A percentile compares a stretch with the other conserved stretches of the same genome.
Conservation (phyloP, 805 yeast species). For the Ogataea nonfermentans region DNA sequence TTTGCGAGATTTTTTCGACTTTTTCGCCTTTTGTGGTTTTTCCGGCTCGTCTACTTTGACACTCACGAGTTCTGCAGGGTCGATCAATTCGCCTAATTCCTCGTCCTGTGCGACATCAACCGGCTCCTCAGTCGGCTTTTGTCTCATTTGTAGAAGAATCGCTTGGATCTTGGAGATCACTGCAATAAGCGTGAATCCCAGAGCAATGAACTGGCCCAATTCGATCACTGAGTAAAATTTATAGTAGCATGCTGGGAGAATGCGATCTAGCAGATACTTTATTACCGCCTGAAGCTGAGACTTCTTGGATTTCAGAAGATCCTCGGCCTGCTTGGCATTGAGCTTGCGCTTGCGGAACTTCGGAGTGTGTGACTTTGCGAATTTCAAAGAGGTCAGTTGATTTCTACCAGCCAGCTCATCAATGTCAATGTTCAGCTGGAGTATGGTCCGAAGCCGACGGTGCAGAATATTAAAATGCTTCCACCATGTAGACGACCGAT, state of each 20-base stretch:
- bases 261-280: constrained; percentile 34
- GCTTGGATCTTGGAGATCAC: constrained; percentile 44
- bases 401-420: constrained; percentile 17
- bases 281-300: constrained; percentile 13
- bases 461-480: constrained; percentile 59
- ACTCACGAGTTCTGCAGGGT: constrained; percentile 7
- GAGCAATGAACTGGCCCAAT: constrained; percentile 70
- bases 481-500: constrained; percentile 77
- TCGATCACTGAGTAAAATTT: constrained; percentile 67
- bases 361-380: constrained; percentile 9
- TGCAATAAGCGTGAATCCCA: constrained; percentile 72
- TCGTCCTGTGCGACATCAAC: constrained; percentile 13
- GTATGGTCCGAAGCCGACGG: constrained; percentile 46
- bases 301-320: constrained; percentile 7
- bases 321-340: constrained; percentile 2
- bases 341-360: constrained; percentile 14
- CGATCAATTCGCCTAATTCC: constrained; percentile 20
- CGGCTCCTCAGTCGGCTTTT: constrained; percentile 21
- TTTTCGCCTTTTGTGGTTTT: constrained; percentile 24
- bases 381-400: constrained; percentile 12
- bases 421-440: constrained; percentile 31
- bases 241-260: constrained; percentile 50
- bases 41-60: constrained; percentile 9
- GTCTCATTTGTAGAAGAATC: constrained; percentile 12
- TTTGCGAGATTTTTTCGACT: constrained; percentile 45